Conservation (phyloP, 768 basidiomycete species). For the Gloeostereum incarnatum region DNA sequence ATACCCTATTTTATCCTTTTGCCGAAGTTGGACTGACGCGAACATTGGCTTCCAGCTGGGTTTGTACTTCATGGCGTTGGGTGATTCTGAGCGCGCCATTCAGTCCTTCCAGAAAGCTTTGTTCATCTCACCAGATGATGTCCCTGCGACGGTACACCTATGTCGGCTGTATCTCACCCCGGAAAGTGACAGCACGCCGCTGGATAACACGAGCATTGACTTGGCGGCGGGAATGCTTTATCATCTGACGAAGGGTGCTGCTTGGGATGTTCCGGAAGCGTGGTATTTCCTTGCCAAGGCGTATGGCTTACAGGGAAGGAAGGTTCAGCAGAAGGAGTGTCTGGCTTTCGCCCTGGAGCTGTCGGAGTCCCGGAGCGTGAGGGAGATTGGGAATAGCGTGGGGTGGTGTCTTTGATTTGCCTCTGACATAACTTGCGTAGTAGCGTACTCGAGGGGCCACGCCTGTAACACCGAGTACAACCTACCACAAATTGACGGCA, state of each 20-base stretch:
- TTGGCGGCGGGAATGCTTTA: constrained; percentile 76
- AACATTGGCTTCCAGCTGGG: constrained; percentile 52
- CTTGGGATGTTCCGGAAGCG: constrained; percentile 90
- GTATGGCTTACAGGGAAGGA: constrained; percentile 64
- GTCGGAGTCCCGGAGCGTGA: constrained; percentile 52
- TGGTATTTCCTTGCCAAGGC: constrained; percentile 90
- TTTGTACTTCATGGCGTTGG: constrained; percentile 56
- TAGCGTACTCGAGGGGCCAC: too few relatives aligned
- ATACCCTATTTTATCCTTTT: background rate
- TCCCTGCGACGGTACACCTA: constrained; percentile 72
- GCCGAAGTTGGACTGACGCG: background rate
- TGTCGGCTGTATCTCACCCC: constrained; percentile 60
- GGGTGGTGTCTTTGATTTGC: constrained; percentile 63
- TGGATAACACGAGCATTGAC: constrained; percentile 45
- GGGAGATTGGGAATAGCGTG: constrained; percentile 52
- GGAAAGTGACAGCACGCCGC: constrained; percentile 10
- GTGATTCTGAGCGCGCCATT: constrained; percentile 52
- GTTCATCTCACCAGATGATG: constrained; percentile 75
- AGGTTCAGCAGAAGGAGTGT: constrained; percentile 67
- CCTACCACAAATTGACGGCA: too few relatives aligned
- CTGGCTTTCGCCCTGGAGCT: constrained; percentile 58
- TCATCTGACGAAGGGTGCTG: constrained; percentile 66
- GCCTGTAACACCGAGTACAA: too few relatives aligned
- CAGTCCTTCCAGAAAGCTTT: constrained; percentile 82
- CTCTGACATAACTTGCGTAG: too few relatives aligned